Percentiles rank a stretch among this genome's conserved stretches.
Evolutionary conservation across 148 eudicot species (phyloP).

Genomic region (Rhododendron griersonianum): DNA sequence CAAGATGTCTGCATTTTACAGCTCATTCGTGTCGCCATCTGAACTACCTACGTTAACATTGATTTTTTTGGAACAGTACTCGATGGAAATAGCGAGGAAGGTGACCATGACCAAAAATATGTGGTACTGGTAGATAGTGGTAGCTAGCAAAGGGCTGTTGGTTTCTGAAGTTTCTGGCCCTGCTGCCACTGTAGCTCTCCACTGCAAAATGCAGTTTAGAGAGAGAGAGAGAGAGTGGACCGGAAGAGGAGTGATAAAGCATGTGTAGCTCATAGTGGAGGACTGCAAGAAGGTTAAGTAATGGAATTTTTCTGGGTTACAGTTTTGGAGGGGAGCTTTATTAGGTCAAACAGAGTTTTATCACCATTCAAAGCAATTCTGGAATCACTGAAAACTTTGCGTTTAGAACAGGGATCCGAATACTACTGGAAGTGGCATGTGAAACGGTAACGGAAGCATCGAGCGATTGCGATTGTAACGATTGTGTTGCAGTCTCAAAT

Average conservation of each 20-base stretch:
- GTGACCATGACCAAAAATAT: neutral
- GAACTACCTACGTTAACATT: neutral
- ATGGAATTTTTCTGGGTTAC: neutral
- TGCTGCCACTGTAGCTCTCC: conserved; percentile 9
- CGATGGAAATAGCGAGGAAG: neutral
- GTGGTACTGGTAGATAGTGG: neutral
- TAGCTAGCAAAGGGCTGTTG: neutral
- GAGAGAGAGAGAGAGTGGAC: neutral
- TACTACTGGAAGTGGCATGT: neutral
- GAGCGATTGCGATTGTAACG: neutral
- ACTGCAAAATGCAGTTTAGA: conserved; percentile 7
- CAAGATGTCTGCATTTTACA: neutral
- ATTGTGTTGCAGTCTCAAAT: neutral
- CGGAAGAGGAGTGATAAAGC: neutral
- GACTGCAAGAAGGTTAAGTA: neutral
- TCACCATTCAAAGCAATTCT: neutral
- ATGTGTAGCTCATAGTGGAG: neutral
- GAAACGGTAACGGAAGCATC: neutral
- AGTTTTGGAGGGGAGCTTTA: neutral
- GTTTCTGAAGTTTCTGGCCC: neutral
- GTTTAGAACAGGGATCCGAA: neutral
- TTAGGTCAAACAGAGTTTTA: neutral
- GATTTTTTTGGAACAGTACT: no score
- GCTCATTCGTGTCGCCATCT: neutral
- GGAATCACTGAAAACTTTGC: neutral